phyloP scores from a whole-genome alignment of 2,329 filamentous ascomycete genomes.

The Fulvia fulva region DNA sequence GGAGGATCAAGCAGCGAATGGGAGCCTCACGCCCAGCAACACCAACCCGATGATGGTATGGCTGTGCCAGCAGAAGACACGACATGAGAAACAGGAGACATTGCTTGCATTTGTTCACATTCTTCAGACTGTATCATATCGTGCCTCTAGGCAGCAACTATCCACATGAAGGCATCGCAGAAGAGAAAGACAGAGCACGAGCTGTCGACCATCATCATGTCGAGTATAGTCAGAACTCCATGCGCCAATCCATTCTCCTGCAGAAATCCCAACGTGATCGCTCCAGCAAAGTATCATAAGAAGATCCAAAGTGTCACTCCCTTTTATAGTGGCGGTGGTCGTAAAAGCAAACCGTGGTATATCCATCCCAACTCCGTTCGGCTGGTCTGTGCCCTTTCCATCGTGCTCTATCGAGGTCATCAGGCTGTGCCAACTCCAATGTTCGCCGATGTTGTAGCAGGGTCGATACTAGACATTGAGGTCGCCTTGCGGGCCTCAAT shows the following conservation, averaged over 20 bases:
- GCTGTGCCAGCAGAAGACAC: too few relatives aligned
- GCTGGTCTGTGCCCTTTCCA: background rate
- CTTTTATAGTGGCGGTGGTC: background rate
- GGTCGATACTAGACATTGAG: background rate
- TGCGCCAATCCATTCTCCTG: background rate
- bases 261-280: background rate
- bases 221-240: background rate
- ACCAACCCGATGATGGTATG: too few relatives aligned
- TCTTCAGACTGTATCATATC: background rate
- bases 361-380: constrained; percentile 7
- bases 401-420: background rate
- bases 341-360: constrained; percentile 10
- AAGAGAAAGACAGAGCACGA: background rate
- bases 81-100: too few relatives aligned
- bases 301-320: background rate
- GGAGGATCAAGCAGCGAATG: too few relatives aligned
- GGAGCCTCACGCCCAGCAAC: too few relatives aligned
- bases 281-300: background rate
- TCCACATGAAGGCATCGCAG: background rate
- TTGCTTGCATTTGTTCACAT: background rate
- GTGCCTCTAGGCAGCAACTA: background rate
- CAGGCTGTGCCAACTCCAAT: background rate
- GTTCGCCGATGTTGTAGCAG: background rate
- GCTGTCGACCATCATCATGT: background rate
- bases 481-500: background rate